These are phyloP conservation scores for Ormosia semicastrata DNA, from an alignment of 306 rosid species.

Conservation along the genomic window DNA sequence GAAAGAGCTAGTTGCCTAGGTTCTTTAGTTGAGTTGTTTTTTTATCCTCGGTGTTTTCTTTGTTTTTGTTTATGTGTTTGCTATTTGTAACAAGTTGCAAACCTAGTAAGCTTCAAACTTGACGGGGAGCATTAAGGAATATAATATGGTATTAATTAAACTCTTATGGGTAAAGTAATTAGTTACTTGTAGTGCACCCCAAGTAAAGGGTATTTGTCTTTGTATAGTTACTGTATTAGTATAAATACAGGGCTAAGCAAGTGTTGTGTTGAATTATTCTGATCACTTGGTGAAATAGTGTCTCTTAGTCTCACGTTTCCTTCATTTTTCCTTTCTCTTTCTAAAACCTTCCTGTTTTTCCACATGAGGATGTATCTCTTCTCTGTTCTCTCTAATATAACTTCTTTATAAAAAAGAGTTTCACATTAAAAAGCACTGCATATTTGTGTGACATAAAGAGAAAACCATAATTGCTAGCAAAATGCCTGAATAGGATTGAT, in stretches of 20 bases:
- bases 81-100: too few relatives aligned
- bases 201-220: too few relatives aligned
- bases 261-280: not conserved
- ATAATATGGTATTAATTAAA: too few relatives aligned
- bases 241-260: not conserved
- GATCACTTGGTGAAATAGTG: not conserved
- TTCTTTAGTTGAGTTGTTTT: too few relatives aligned
- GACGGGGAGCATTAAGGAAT: too few relatives aligned
- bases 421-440: not conserved
- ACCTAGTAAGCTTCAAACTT: too few relatives aligned
- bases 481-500: not conserved
- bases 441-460: not conserved
- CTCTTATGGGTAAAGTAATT: too few relatives aligned
- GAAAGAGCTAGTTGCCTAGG: too few relatives aligned
- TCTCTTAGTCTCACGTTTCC: not conserved
- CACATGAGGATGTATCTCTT: not conserved
- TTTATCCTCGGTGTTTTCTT: too few relatives aligned
- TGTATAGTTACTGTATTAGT: not conserved
- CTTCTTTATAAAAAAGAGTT: not conserved
- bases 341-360: not conserved
- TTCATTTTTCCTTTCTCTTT: not conserved
- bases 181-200: too few relatives aligned
- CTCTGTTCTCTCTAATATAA: not conserved
- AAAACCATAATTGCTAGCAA: constrained; percentile 19
- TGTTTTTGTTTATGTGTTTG: too few relatives aligned